Evolutionary conservation across 306 rosid genomes (phyloP).

Genomic region (Delonix regia): DNA sequence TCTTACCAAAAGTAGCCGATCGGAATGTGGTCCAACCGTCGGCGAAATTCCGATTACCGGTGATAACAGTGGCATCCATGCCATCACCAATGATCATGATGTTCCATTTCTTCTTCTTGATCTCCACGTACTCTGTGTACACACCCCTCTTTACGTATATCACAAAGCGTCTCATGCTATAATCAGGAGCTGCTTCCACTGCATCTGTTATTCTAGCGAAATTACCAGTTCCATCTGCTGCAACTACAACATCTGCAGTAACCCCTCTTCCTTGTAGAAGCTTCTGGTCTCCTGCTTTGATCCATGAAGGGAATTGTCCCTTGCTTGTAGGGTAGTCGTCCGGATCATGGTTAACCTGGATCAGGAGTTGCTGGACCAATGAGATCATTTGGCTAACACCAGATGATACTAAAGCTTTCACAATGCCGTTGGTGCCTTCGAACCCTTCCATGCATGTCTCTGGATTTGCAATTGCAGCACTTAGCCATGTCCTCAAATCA

Average conservation of each 20-base stretch:
- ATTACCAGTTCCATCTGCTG: constrained; percentile 76
- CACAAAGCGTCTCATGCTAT: constrained; percentile 69
- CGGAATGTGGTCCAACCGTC: constrained; percentile 93
- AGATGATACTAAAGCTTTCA: constrained; percentile 45
- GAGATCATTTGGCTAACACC: constrained; percentile 58
- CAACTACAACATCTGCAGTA: constrained; percentile 58
- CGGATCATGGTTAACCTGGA: constrained; percentile 47
- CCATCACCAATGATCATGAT: constrained; percentile 88
- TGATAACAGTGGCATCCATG: constrained; percentile 63
- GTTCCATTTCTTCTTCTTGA: constrained; percentile 94
- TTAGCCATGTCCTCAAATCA: constrained; percentile 88
- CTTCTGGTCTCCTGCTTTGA: constrained; percentile 50
- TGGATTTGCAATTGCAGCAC: constrained; percentile 69
- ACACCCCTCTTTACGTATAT: constrained; percentile 71
- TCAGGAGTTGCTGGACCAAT: constrained; percentile 51
- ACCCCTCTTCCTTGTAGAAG: constrained; percentile 50
- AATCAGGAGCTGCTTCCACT: constrained; percentile 71
- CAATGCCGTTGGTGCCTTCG: constrained; percentile 68
- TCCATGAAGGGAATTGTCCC: constrained; percentile 61
- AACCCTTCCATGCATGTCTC: constrained; percentile 87
- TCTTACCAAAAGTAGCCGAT: constrained; percentile 83
- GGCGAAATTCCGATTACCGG: constrained; percentile 57
- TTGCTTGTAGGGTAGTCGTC: not conserved
- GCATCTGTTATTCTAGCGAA: constrained; percentile 69
- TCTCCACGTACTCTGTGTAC: constrained; percentile 73